Evolutionary conservation across 805 yeast species (phyloP).

Genomic region (Blastobotrys muscicola): DNA sequence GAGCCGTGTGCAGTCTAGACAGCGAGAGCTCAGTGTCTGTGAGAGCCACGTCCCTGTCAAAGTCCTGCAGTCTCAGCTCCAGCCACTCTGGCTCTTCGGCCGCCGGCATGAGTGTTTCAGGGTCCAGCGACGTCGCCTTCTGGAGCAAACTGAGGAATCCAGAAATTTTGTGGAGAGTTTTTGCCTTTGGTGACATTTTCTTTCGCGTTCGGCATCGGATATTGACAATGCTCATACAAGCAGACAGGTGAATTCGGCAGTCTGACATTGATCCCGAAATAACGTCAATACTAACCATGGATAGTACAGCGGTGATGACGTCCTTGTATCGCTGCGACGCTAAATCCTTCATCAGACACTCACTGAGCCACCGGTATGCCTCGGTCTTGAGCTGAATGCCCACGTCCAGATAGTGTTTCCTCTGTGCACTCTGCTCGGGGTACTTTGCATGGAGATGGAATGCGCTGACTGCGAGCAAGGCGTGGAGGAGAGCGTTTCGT

Average conservation of each 20-base stretch:
- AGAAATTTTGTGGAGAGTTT: slow-evolving; percentile 66
- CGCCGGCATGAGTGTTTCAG: background rate
- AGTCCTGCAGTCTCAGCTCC: slow-evolving; percentile 19
- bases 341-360: slow-evolving; percentile 42
- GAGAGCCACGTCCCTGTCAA: slow-evolving; percentile 8
- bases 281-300: slow-evolving; percentile 81
- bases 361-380: slow-evolving; percentile 58
- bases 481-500: slow-evolving; percentile 67
- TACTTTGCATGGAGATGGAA: slow-evolving; percentile 70
- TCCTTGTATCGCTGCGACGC: slow-evolving; percentile 68
- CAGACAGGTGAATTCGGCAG: slow-evolving; percentile 62
- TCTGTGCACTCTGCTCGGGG: slow-evolving; percentile 53
- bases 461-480: slow-evolving; percentile 71
- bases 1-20: slow-evolving; percentile 17
- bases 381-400: slow-evolving; percentile 70
- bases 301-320: slow-evolving; percentile 68
- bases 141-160: slow-evolving; percentile 67
- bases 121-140: slow-evolving; percentile 52
- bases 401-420: slow-evolving; percentile 59
- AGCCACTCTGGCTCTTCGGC: slow-evolving; percentile 17
- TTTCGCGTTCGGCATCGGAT: slow-evolving; percentile 59
- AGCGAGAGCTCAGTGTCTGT: slow-evolving; percentile 9
- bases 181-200: slow-evolving; percentile 64
- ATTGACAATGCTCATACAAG: slow-evolving; percentile 67
- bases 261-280: slow-evolving; percentile 90